Percentiles rank a stretch among this genome's conserved stretches.
These are phyloP conservation scores for Lonicera japonica DNA, from an alignment of 129 eudicot genomes.

Conservation along the genomic window DNA sequence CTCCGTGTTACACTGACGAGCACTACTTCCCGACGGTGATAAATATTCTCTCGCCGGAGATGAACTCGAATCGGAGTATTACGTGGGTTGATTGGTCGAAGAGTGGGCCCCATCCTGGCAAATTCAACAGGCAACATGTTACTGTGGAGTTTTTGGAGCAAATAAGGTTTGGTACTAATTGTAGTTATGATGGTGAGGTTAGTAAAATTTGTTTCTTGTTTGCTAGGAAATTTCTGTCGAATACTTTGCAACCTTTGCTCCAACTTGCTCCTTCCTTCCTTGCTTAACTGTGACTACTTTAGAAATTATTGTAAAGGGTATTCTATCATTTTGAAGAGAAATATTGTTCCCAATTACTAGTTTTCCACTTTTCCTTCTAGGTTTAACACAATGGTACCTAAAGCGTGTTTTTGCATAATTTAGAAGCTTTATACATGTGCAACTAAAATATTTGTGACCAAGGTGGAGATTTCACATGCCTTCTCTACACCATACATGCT, in stretches of 20 bases:
- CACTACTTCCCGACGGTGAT: constrained; percentile 46
- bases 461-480: too few species aligned
- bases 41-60: constrained; percentile 16
- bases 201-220: constrained; percentile 29
- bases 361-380: too few species aligned
- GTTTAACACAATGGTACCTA: too few species aligned
- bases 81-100: constrained; percentile 67
- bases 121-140: constrained; percentile 17
- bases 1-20: constrained; percentile 48
- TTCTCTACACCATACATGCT: too few species aligned
- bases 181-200: constrained; percentile 29
- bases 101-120: constrained; percentile 46
- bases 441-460: too few species aligned
- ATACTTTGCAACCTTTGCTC: constrained; percentile 15
- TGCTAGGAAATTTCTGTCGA: constrained; percentile 38
- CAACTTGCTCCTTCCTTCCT: constrained; percentile 14
- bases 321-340: too few species aligned
- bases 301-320: too few species aligned
- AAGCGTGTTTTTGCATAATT: too few species aligned
- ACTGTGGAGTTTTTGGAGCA: constrained; percentile 17
- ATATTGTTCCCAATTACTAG: too few species aligned
- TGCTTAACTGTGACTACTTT: background rate
- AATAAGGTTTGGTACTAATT: constrained; percentile 14
- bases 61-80: constrained; percentile 32
- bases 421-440: too few species aligned